These are phyloP conservation scores for Mortierella sp. DNA, from an alignment of 371 early-diverging fungal genomes.

Conservation along the genomic window DNA sequence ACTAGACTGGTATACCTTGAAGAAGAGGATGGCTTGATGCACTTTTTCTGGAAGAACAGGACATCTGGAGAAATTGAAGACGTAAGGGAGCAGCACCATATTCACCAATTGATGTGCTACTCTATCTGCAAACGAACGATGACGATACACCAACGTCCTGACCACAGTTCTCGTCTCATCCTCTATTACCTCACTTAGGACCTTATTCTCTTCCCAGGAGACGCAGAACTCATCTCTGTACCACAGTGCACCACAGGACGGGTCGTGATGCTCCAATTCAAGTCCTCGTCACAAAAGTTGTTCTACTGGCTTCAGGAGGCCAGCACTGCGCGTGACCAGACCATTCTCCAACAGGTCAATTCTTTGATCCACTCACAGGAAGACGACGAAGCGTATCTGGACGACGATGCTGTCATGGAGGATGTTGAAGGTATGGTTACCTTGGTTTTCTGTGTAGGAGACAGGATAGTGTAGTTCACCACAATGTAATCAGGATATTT, in stretches of 20 bases:
- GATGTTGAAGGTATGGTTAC: constrained; percentile 21
- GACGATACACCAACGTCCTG: background rate
- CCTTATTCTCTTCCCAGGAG: constrained; percentile 84
- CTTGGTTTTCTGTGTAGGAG: no score
- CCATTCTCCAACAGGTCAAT: constrained; percentile 65
- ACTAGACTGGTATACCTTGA: constrained; percentile 65
- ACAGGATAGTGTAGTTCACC: no score
- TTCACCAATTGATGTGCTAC: background rate
- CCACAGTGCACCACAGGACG: constrained; percentile 79
- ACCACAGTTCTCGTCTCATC: no score
- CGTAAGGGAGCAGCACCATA: constrained; percentile 51
- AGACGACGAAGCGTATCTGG: constrained; percentile 36
- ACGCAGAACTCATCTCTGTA: constrained; percentile 77
- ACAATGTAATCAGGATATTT: no score
- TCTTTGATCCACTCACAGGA: constrained; percentile 65
- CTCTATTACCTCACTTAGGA: constrained; percentile 53
- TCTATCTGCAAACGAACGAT: no score
- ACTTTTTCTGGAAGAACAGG: constrained; percentile 84
- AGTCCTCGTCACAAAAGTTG: constrained; percentile 75
- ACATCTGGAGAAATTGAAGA: constrained; percentile 66
- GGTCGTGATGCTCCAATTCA: constrained; percentile 81
- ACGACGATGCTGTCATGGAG: constrained; percentile 47
- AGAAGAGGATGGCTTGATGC: constrained; percentile 77
- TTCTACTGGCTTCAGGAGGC: constrained; percentile 89
- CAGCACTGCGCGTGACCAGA: constrained; percentile 69